Percentiles rank a stretch among this genome's conserved stretches.
phyloP scores from a whole-genome alignment of 305 asterid species.

The Fraxinus nigra region DNA sequence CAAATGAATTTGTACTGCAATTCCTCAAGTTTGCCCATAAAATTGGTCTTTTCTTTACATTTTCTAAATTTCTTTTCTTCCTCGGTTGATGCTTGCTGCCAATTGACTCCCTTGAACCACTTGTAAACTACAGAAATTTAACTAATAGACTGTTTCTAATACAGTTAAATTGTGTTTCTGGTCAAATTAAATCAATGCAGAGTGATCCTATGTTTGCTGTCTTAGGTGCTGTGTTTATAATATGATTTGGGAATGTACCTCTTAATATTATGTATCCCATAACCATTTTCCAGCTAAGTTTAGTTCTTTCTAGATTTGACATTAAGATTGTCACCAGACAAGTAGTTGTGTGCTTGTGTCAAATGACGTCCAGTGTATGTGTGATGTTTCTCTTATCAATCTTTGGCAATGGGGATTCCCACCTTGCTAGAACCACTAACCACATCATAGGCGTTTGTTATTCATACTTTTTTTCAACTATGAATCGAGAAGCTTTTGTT shows the following conservation, averaged over 20 bases:
- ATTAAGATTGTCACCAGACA: neutral
- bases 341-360: neutral
- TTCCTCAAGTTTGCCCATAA: neutral
- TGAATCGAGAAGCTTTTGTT: neutral
- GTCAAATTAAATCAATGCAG: conserved; percentile 9
- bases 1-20: conserved; percentile 15
- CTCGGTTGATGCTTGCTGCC: conserved; percentile 12
- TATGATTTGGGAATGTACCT: conserved; percentile 6
- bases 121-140: neutral
- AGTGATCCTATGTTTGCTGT: conserved; percentile 1
- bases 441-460: neutral
- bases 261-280: neutral
- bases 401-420: neutral
- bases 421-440: neutral
- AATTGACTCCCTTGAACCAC: conserved; percentile 9
- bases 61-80: neutral
- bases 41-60: neutral
- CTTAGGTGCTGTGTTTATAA: neutral
- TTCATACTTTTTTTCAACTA: neutral
- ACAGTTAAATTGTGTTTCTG: conserved; percentile 8
- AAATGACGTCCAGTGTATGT: neutral
- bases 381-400: neutral
- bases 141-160: conserved; percentile 13
- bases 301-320: neutral
- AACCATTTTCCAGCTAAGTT: neutral